Conservation (phyloP, 306 rosid species). For the Luffa acutangula region DNA sequence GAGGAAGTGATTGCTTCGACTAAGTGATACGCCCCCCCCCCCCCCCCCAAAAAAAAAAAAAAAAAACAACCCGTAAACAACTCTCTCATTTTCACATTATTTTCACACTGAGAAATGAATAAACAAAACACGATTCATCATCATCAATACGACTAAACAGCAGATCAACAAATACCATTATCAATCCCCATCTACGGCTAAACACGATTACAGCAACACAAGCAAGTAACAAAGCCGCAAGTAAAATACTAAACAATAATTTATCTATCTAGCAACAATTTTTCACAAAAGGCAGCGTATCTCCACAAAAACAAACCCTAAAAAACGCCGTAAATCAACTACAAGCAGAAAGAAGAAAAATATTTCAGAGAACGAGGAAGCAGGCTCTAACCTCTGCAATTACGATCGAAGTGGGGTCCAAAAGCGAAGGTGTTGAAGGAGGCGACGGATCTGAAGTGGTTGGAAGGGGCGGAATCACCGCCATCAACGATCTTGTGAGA, state of each 20-base stretch:
- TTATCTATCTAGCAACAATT: not conserved
- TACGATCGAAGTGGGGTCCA: constrained; percentile 8
- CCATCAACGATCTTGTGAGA: constrained; percentile 17
- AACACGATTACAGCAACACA: not conserved
- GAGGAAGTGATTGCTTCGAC: not conserved
- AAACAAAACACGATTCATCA: not conserved
- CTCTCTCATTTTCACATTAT: not conserved
- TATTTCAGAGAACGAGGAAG: not conserved
- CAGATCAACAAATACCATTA: not conserved
- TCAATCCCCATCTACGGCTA: not conserved
- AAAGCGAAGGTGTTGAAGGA: not conserved
- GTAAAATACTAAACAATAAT: not conserved
- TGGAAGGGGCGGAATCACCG: constrained; percentile 14
- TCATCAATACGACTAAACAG: not conserved
- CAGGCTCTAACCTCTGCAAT: constrained; percentile 23
- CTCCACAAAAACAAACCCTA: not conserved
- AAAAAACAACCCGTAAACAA: not conserved
- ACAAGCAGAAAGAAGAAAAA: not conserved
- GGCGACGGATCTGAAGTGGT: constrained; percentile 18
- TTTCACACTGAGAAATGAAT: not conserved
- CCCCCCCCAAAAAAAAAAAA: too few species aligned
- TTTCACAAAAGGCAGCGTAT: not conserved
- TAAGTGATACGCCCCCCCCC: not conserved
- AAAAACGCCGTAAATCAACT: not conserved
- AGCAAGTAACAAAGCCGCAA: not conserved